A percentile compares a stretch with the other conserved stretches of the same genome.
phyloP scores from a whole-genome alignment of 371 early-diverging fungal species.

The Nosema muscidifuracis region DNA sequence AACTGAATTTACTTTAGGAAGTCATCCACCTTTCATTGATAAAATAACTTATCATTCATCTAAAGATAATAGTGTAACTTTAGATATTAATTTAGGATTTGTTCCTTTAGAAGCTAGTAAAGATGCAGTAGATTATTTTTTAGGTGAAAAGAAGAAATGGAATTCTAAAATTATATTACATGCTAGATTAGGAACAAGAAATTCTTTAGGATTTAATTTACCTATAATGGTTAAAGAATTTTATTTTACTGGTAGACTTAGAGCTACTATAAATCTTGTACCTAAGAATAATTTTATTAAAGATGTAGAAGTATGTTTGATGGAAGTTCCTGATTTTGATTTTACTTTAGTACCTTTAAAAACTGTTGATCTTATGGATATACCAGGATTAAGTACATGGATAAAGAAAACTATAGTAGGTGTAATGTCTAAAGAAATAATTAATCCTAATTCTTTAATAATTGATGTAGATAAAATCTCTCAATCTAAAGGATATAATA shows the following conservation, averaged over 20 bases:
- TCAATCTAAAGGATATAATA: constrained; percentile 40
- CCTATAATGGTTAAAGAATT: constrained; percentile 82
- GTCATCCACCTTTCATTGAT: constrained; percentile 79
- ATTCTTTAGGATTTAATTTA: constrained; percentile 72
- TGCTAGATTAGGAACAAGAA: constrained; percentile 72
- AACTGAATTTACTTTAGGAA: constrained; percentile 85
- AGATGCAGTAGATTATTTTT: constrained; percentile 41
- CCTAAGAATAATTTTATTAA: constrained; percentile 73
- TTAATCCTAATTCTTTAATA: constrained; percentile 59
- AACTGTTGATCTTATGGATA: constrained; percentile 72
- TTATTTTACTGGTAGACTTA: constrained; percentile 70
- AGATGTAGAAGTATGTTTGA: constrained; percentile 73
- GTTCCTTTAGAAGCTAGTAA: constrained; percentile 64
- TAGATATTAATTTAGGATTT: constrained; percentile 41
- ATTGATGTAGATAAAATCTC: constrained; percentile 57
- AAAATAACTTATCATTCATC: constrained; percentile 69
- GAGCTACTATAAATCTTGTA: constrained; percentile 72
- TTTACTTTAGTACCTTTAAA: constrained; percentile 78
- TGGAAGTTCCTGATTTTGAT: constrained; percentile 77
- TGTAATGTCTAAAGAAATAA: constrained; percentile 38
- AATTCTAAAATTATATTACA: constrained; percentile 84
- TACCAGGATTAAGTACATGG: constrained; percentile 64
- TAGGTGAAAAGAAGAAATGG: constrained; percentile 65
- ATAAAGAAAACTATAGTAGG: constrained; percentile 60
- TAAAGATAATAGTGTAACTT: constrained; percentile 71